phyloP scores from a whole-genome alignment of 345 rosid species.

The Noccaea caerulescens region DNA sequence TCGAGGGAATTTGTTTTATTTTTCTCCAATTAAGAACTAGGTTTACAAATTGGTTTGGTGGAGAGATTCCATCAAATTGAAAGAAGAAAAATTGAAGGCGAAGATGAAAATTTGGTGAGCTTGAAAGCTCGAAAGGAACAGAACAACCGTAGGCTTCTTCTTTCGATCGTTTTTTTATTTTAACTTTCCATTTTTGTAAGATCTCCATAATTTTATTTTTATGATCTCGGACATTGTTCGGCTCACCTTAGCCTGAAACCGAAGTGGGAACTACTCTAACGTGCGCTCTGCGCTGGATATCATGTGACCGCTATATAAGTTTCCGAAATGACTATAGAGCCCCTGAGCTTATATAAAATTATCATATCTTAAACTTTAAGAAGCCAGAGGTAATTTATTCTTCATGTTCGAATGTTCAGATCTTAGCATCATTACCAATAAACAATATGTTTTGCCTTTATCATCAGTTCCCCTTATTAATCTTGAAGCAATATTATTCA shows the following conservation, averaged over 20 bases:
- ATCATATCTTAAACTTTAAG: neutral
- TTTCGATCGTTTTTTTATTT: neutral
- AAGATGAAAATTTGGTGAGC: conserved; percentile 37
- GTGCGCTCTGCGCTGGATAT: conserved; percentile 29
- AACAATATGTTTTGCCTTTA: neutral
- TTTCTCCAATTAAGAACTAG: conserved; percentile 4
- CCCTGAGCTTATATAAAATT: neutral
- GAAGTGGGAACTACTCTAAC: conserved; percentile 16
- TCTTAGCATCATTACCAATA: neutral
- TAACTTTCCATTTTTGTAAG: conserved; percentile 28
- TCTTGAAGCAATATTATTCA: neutral
- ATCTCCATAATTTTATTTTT: conserved; percentile 5
- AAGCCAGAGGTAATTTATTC: neutral
- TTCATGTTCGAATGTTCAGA: neutral
- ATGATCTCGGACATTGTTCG: conserved; percentile 29
- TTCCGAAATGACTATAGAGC: neutral
- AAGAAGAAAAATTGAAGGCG: conserved; percentile 15
- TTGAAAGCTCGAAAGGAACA: conserved; percentile 41
- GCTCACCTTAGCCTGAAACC: conserved; percentile 33
- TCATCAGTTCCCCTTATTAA: no score
- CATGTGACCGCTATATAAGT: conserved; percentile 26
- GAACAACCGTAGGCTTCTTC: conserved; percentile 40
- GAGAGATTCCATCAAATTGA: conserved; percentile 29
- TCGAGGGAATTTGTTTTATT: neutral
- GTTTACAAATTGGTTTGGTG: conserved; percentile 32